Evolutionary conservation across 2,329 filamentous ascomycete genomes (phyloP).

Genomic region (Fusarium sulawesiense): DNA sequence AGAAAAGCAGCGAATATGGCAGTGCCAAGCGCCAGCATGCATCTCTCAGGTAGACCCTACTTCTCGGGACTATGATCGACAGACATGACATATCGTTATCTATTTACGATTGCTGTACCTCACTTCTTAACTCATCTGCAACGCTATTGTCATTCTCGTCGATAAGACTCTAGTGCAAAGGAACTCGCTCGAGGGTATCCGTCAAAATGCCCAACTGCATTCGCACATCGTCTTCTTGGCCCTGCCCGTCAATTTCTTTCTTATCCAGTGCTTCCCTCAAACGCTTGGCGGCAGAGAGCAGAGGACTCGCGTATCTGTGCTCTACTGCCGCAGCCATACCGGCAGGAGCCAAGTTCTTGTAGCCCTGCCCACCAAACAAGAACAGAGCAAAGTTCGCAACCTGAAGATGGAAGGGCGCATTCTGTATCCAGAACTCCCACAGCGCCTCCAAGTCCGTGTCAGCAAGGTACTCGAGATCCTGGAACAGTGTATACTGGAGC

Average conservation of each 20-base stretch:
- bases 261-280: slow-evolving; percentile 50
- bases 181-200: slow-evolving; percentile 56
- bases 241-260: slow-evolving; percentile 49
- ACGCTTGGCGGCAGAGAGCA: slow-evolving; percentile 57
- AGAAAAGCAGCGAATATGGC: background rate
- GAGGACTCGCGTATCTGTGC: slow-evolving; percentile 67
- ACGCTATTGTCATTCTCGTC: slow-evolving; percentile 5
- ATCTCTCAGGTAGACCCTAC: too few species aligned
- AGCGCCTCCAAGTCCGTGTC: slow-evolving; percentile 57
- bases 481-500: slow-evolving; percentile 72
- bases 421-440: slow-evolving; percentile 64
- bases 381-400: slow-evolving; percentile 71
- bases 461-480: slow-evolving; percentile 62
- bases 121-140: slow-evolving; percentile 11
- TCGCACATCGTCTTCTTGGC: slow-evolving; percentile 45
- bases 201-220: slow-evolving; percentile 57
- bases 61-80: background rate
- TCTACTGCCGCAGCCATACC: slow-evolving; percentile 69
- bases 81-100: background rate
- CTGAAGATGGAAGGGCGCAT: slow-evolving; percentile 67
- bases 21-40: background rate
- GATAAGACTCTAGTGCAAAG: slow-evolving; percentile 50
- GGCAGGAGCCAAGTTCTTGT: slow-evolving; percentile 62
- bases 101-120: slow-evolving; percentile 14
- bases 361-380: slow-evolving; percentile 60